A percentile compares a stretch with the other conserved stretches of the same genome.
Evolutionary conservation across 805 yeast genomes (phyloP).

Genomic region (Candida peoriensis): DNA sequence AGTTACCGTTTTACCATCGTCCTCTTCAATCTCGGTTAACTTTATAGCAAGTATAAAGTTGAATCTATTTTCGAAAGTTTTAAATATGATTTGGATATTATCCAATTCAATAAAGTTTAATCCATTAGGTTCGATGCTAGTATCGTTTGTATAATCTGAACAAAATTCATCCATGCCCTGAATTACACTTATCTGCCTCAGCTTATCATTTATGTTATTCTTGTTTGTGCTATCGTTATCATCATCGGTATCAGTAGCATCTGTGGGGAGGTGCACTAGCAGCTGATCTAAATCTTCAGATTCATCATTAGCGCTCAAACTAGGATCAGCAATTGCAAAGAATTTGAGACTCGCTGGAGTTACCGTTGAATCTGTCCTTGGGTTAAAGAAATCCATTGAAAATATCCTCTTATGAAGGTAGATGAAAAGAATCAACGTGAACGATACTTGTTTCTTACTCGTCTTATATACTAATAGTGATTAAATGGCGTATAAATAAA

Average conservation of each 20-base stretch:
- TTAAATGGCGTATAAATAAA: too few species aligned
- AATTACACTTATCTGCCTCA: slow-evolving; percentile 36
- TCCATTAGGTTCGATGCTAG: slow-evolving; percentile 1
- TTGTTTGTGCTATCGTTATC: too few species aligned
- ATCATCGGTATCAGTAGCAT: slow-evolving; percentile 9
- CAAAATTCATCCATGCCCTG: slow-evolving; percentile 29
- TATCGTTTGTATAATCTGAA: slow-evolving; percentile 7
- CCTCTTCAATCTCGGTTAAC: slow-evolving; percentile 15
- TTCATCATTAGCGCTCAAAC: slow-evolving; percentile 25
- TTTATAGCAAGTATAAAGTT: slow-evolving; percentile 22
- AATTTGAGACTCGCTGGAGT: slow-evolving; percentile 19
- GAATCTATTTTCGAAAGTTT: slow-evolving; percentile 25
- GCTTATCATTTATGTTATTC: slow-evolving; percentile 30
- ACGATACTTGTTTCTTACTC: too few species aligned
- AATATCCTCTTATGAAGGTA: too few species aligned
- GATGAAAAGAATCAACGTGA: too few species aligned
- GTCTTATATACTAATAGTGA: too few species aligned
- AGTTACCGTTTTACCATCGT: slow-evolving; percentile 7
- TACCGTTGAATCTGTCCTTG: slow-evolving; percentile 10
- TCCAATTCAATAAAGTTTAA: slow-evolving; percentile 25
- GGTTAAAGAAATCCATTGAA: slow-evolving; percentile 20
- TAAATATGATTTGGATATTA: slow-evolving; percentile 22
- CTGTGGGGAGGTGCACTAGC: slow-evolving; percentile 27
- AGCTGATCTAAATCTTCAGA: slow-evolving; percentile 29
- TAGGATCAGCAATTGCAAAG: slow-evolving; percentile 36